Evolutionary conservation across 352 stramenopile genomes (phyloP).

Genomic region (Pythium vanterpoolii): DNA sequence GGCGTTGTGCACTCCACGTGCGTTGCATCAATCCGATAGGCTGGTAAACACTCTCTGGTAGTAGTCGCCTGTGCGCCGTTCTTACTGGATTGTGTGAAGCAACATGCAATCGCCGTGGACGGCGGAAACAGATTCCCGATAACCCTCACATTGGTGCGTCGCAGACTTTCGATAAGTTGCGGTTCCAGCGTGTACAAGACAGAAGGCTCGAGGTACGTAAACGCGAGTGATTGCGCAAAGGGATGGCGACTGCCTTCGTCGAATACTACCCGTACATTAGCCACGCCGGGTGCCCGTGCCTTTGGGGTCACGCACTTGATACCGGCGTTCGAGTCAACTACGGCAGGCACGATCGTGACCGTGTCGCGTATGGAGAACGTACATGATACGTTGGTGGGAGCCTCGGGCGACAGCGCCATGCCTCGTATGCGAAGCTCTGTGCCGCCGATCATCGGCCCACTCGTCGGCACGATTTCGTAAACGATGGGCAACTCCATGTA

Average conservation of each 20-base stretch:
- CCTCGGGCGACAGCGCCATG: constrained; percentile 15
- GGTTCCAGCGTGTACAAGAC: constrained; percentile 43
- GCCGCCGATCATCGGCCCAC: constrained; percentile 29
- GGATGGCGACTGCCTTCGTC: constrained; percentile 22
- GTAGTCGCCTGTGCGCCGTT: background rate
- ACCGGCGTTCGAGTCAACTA: background rate
- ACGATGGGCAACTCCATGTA: constrained; percentile 48
- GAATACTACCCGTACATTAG: constrained; percentile 28
- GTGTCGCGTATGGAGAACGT: background rate
- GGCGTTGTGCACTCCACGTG: constrained; percentile 27
- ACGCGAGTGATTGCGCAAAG: constrained; percentile 20
- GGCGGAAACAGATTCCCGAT: constrained; percentile 44
- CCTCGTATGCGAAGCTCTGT: constrained; percentile 37
- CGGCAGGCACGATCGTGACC: background rate
- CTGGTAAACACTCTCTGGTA: background rate
- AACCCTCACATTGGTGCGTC: constrained; percentile 29
- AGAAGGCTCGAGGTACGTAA: constrained; percentile 33
- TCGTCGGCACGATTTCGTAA: constrained; percentile 37
- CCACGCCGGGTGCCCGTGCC: background rate
- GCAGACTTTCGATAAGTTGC: constrained; percentile 34
- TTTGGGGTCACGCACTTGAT: constrained; percentile 8
- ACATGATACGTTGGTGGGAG: background rate
- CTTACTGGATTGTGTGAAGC: constrained; percentile 29
- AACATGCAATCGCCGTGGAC: constrained; percentile 43
- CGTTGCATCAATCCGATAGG: constrained; percentile 17